Evolutionary conservation across 2,329 filamentous ascomycete genomes (phyloP).

Genomic region (Paracoccidioides brasiliensis): DNA sequence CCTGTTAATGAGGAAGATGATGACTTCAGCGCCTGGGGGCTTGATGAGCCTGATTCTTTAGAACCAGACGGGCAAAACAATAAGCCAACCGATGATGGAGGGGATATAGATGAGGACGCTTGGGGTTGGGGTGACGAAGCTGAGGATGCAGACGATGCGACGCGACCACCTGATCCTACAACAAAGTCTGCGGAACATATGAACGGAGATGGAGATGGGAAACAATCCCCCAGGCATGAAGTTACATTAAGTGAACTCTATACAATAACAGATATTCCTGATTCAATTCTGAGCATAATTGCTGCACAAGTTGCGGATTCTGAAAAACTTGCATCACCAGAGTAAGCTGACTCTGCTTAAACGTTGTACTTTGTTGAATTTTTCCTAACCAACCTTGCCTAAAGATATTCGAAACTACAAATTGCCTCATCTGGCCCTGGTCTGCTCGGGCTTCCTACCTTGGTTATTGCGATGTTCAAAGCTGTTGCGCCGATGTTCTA

Average conservation of each 20-base stretch:
- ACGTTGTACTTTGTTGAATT: neutral
- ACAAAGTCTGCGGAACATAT: conserved; percentile 14
- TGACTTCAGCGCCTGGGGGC: conserved; percentile 39
- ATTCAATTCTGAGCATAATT: conserved; percentile 47
- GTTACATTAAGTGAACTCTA: conserved; percentile 75
- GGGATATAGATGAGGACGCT: conserved; percentile 44
- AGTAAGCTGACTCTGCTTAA: conserved; percentile 19
- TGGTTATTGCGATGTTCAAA: conserved; percentile 39
- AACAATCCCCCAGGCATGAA: conserved; percentile 37
- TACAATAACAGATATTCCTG: conserved; percentile 75
- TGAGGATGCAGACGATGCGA: conserved; percentile 12
- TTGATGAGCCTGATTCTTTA: conserved; percentile 28
- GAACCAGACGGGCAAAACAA: conserved; percentile 1
- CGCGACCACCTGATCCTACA: conserved; percentile 9
- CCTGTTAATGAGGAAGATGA: conserved; percentile 23
- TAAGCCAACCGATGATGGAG: conserved; percentile 5
- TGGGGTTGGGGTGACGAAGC: conserved; percentile 77
- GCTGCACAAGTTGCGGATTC: conserved; percentile 30
- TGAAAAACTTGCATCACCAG: conserved; percentile 23
- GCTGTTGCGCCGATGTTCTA: conserved; percentile 37
- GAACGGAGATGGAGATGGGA: conserved; percentile 10
- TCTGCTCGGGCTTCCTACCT: conserved; percentile 33
- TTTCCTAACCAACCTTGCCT: neutral
- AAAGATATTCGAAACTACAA: conserved; percentile 21
- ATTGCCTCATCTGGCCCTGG: conserved; percentile 31